Percentiles rank a stretch among this genome's conserved stretches.
These are phyloP conservation scores for Silene uniflora DNA, from an alignment of 148 eudicot species.

Conservation along the genomic window DNA sequence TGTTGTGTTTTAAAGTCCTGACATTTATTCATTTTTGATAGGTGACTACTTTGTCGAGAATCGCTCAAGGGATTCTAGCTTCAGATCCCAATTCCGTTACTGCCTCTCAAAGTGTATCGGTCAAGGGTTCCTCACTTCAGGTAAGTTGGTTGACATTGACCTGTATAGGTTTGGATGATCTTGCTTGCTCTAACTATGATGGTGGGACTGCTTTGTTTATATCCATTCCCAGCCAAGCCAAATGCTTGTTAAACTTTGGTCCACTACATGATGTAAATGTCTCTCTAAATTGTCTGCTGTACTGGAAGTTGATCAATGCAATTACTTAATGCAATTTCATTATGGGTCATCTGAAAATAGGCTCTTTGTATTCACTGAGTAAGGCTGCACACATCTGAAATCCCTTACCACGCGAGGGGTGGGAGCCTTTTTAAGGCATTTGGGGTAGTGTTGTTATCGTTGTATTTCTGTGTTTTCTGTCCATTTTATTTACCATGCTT, in stretches of 20 bases:
- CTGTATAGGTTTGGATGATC: background rate
- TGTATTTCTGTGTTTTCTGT: background rate
- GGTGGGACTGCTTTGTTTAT: background rate
- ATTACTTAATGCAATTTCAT: no score
- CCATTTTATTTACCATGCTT: background rate
- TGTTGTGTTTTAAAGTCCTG: background rate
- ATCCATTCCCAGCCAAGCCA: background rate
- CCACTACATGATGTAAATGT: background rate
- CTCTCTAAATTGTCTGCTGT: background rate
- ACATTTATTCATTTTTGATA: constrained; percentile 23
- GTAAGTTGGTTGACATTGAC: constrained; percentile 28
- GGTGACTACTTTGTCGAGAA: constrained; percentile 78
- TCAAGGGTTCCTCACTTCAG: constrained; percentile 92
- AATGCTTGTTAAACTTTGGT: background rate
- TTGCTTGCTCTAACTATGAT: background rate
- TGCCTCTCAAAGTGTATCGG: constrained; percentile 68
- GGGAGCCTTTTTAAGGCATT: background rate
- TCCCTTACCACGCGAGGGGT: background rate
- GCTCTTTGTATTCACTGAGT: background rate
- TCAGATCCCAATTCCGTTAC: constrained; percentile 78
- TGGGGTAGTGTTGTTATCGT: background rate
- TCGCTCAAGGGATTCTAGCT: constrained; percentile 87
- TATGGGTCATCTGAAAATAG: background rate
- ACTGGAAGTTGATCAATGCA: background rate
- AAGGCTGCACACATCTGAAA: no score